These are phyloP conservation scores for Senna siamea DNA, from an alignment of 306 rosid genomes.

Conservation along the genomic window DNA sequence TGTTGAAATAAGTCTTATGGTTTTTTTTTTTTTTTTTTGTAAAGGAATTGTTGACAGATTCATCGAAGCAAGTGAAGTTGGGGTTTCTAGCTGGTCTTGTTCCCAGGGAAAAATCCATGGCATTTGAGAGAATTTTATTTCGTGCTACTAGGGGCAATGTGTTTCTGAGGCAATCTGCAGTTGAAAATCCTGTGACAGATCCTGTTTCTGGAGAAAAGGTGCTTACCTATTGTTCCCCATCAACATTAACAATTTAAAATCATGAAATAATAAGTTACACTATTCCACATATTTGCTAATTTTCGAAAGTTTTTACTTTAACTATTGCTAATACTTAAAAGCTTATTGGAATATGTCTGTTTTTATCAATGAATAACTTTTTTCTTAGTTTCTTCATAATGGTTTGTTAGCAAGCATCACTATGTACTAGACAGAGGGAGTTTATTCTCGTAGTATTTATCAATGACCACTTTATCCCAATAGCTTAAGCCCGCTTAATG, in stretches of 20 bases:
- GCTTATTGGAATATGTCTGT: not conserved
- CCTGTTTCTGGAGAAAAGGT: constrained; percentile 94
- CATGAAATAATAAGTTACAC: constrained; percentile 22
- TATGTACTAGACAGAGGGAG: constrained; percentile 15
- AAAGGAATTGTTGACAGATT: constrained; percentile 73
- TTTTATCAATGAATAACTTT: constrained; percentile 7
- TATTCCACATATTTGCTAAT: constrained; percentile 20
- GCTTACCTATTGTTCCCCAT: constrained; percentile 25
- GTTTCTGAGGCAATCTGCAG: constrained; percentile 72
- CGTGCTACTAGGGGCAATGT: constrained; percentile 96
- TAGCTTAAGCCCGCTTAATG: not conserved
- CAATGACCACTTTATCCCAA: not conserved
- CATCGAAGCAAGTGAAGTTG: constrained; percentile 73
- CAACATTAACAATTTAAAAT: constrained; percentile 6
- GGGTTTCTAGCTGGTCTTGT: constrained; percentile 89
- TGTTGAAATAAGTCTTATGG: constrained; percentile 31
- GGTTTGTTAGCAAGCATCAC: constrained; percentile 14
- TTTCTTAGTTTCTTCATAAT: constrained; percentile 22
- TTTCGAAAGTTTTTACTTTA: not conserved
- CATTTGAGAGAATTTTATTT: constrained; percentile 84
- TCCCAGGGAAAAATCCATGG: constrained; percentile 76
- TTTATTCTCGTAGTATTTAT: constrained; percentile 10
- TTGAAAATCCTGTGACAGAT: constrained; percentile 70
- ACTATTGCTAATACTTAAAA: constrained; percentile 12
- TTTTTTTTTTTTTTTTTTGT: constrained; percentile 43